Percentiles rank a stretch among this genome's conserved stretches.
These are phyloP conservation scores for Exophiala calicioides DNA, from an alignment of 2,329 filamentous ascomycete species.

Conservation along the genomic window DNA sequence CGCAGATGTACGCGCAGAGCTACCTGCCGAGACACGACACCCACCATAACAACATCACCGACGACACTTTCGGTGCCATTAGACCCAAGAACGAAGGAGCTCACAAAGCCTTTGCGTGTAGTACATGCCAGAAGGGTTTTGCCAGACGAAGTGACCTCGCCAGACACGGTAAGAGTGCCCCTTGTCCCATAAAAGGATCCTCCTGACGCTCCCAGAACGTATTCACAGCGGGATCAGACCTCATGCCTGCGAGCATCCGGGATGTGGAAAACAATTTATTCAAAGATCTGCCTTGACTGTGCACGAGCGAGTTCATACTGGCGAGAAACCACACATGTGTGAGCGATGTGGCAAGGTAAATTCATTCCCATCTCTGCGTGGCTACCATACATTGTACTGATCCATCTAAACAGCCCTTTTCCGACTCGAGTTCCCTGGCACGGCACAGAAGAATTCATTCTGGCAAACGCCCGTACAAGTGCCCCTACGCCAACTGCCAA, in stretches of 20 bases:
- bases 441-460: slow-evolving; percentile 93
- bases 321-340: slow-evolving; percentile 98
- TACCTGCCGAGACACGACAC: slow-evolving; percentile 37
- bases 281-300: slow-evolving; percentile 94
- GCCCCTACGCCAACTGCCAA: slow-evolving; percentile 94
- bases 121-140: slow-evolving; percentile 87
- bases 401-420: slow-evolving; percentile 70
- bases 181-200: slow-evolving; percentile 4
- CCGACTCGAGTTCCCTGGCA: slow-evolving; percentile 91
- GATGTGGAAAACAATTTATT: slow-evolving; percentile 95
- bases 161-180: slow-evolving; percentile 73
- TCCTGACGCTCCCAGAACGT: slow-evolving; percentile 63
- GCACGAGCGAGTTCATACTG: slow-evolving; percentile 91
- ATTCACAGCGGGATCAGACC: slow-evolving; percentile 91
- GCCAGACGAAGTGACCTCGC: slow-evolving; percentile 91
- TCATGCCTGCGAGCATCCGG: slow-evolving; percentile 85
- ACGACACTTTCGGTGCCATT: slow-evolving; percentile 42
- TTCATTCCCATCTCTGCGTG: slow-evolving; percentile 7
- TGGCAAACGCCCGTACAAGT: slow-evolving; percentile 94
- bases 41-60: slow-evolving; percentile 40
- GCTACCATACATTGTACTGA: slow-evolving; percentile 26
- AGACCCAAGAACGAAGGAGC: slow-evolving; percentile 50
- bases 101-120: slow-evolving; percentile 82
- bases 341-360: slow-evolving; percentile 92
- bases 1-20: slow-evolving; percentile 49